Evolutionary conservation across 2,329 filamentous ascomycete genomes (phyloP).

Genomic region (Kalmusia sp.): DNA sequence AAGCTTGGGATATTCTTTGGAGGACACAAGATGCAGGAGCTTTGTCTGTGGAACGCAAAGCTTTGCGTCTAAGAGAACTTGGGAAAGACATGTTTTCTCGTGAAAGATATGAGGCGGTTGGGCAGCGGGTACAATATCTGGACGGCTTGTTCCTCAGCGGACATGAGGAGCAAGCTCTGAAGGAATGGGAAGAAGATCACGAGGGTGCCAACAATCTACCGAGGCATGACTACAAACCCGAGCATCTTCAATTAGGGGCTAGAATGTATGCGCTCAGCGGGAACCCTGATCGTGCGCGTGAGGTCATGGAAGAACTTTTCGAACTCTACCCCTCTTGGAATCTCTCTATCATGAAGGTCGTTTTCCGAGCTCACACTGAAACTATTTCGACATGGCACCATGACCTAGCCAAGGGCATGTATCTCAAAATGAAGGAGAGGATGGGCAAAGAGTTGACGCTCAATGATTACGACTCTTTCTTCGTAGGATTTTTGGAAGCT

Average conservation of each 20-base stretch:
- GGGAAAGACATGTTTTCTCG: slow-evolving; percentile 34
- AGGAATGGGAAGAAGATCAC: slow-evolving; percentile 39
- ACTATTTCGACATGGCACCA: slow-evolving; percentile 51
- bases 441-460: slow-evolving; percentile 69
- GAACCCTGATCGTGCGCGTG: slow-evolving; percentile 65
- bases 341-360: slow-evolving; percentile 66
- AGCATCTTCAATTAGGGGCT: slow-evolving; percentile 68
- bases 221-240: slow-evolving; percentile 34
- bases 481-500: slow-evolving; percentile 72
- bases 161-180: slow-evolving; percentile 33
- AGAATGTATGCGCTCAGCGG: slow-evolving; percentile 67
- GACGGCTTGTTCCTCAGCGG: slow-evolving; percentile 37
- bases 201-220: neutral
- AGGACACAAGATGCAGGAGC: slow-evolving; percentile 23
- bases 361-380: slow-evolving; percentile 72
- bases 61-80: slow-evolving; percentile 24
- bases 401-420: slow-evolving; percentile 57
- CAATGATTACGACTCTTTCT: slow-evolving; percentile 77
- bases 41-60: neutral
- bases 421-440: slow-evolving; percentile 65
- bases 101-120: slow-evolving; percentile 22
- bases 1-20: slow-evolving; percentile 47
- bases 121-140: slow-evolving; percentile 30
- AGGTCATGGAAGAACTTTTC: slow-evolving; percentile 63
- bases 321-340: slow-evolving; percentile 55